phyloP scores from a whole-genome alignment of 805 yeast species.

The Ogataea zsoltii region DNA sequence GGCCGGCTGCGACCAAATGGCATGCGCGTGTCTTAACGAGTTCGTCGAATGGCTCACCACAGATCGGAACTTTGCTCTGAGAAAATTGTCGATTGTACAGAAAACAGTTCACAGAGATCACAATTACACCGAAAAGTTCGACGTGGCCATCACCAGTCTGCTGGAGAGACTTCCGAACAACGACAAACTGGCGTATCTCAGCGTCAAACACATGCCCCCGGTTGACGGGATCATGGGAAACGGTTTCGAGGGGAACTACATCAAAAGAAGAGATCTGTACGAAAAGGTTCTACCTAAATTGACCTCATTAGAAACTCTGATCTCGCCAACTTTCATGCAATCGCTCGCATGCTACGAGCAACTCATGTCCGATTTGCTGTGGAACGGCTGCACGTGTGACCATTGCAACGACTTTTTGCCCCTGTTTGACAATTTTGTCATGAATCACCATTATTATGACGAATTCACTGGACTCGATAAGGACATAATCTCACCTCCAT shows the following conservation, averaged over 20 bases:
- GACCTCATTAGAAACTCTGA: slow-evolving; percentile 42
- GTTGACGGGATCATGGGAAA: slow-evolving; percentile 55
- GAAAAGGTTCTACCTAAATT: slow-evolving; percentile 48
- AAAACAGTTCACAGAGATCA: slow-evolving; percentile 38
- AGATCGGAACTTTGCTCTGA: slow-evolving; percentile 33
- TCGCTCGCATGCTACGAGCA: slow-evolving; percentile 69
- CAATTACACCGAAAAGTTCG: slow-evolving; percentile 56
- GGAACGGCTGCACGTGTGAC: slow-evolving; percentile 76
- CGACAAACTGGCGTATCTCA: slow-evolving; percentile 39
- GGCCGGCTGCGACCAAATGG: slow-evolving; percentile 52
- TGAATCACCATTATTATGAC: slow-evolving; percentile 64
- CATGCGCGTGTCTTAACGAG: slow-evolving; percentile 46
- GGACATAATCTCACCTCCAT: slow-evolving; percentile 60
- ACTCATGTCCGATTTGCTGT: slow-evolving; percentile 63
- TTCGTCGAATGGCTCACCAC: slow-evolving; percentile 36
- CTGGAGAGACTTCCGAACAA: slow-evolving; percentile 37
- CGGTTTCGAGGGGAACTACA: slow-evolving; percentile 74
- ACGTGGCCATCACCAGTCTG: slow-evolving; percentile 46
- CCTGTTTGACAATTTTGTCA: slow-evolving; percentile 57
- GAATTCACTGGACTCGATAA: slow-evolving; percentile 45
- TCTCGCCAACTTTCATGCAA: slow-evolving; percentile 61
- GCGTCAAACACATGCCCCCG: slow-evolving; percentile 62
- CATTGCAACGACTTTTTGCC: slow-evolving; percentile 52
- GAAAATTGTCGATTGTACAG: slow-evolving; percentile 38
- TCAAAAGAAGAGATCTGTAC: slow-evolving; percentile 56